Evolutionary conservation across 2,329 filamentous ascomycete species (phyloP).

Genomic region (Ilyonectria mors-panacis): DNA sequence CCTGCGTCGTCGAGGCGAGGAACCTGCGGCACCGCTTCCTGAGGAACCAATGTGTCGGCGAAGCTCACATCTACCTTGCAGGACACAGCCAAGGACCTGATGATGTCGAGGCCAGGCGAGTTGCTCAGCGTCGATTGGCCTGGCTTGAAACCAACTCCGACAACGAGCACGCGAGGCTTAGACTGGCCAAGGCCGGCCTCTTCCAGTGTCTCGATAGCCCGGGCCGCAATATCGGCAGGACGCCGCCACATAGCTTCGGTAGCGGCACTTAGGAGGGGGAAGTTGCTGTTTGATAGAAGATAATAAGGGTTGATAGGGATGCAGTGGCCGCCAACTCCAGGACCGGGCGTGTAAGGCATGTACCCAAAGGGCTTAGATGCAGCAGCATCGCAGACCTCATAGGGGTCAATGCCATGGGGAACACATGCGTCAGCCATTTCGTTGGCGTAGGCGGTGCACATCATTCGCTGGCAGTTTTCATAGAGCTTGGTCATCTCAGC

Average conservation of each 20-base stretch:
- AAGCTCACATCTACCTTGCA: slow-evolving; percentile 34
- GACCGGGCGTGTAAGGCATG: slow-evolving; percentile 60
- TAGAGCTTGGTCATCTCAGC: slow-evolving; percentile 71
- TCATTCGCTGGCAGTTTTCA: slow-evolving; percentile 70
- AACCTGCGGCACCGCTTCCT: slow-evolving; percentile 35
- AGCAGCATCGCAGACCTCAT: slow-evolving; percentile 64
- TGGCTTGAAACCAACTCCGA: slow-evolving; percentile 43
- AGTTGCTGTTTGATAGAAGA: slow-evolving; percentile 61
- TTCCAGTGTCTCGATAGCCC: too few species aligned
- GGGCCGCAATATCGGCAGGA: too few species aligned
- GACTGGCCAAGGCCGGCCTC: too few species aligned
- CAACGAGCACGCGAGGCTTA: slow-evolving; percentile 29
- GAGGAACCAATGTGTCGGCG: slow-evolving; percentile 39
- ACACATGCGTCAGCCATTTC: slow-evolving; percentile 68
- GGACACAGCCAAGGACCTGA: slow-evolving; percentile 32
- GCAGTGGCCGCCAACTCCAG: slow-evolving; percentile 69
- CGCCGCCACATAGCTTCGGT: too few species aligned
- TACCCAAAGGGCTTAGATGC: slow-evolving; percentile 67
- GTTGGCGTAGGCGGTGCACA: slow-evolving; percentile 67
- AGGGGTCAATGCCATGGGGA: slow-evolving; percentile 61
- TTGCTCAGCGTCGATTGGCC: slow-evolving; percentile 44
- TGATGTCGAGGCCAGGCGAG: slow-evolving; percentile 37
- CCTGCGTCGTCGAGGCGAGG: slow-evolving; percentile 30
- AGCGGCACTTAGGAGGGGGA: slow-evolving; percentile 55
- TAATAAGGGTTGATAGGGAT: slow-evolving; percentile 70